These are phyloP conservation scores for Podospora australis DNA, from an alignment of 495 filamentous ascomycete species.

Conservation along the genomic window DNA sequence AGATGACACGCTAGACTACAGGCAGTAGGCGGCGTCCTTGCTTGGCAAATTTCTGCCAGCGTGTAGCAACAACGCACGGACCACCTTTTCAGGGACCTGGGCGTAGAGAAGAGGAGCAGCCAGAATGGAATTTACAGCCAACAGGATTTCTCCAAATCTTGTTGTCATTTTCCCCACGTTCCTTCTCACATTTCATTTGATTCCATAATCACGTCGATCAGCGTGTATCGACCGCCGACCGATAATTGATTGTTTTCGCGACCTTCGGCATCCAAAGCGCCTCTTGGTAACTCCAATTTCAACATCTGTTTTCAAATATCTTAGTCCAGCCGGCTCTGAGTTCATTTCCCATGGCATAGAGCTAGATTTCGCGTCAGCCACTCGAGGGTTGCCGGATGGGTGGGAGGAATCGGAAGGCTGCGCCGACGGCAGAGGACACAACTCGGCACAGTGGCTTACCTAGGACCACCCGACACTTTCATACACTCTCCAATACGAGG, in stretches of 20 bases:
- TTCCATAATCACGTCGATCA: neutral
- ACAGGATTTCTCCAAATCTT: neutral
- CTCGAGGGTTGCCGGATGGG: neutral
- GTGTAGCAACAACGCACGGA: too few species aligned
- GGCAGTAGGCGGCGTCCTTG: constrained; percentile 6
- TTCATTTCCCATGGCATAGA: neutral
- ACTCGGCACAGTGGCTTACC: too few species aligned
- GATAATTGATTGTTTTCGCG: too few species aligned
- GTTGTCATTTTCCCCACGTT: neutral
- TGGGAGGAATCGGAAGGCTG: neutral
- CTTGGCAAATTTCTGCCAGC: neutral
- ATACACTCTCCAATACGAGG: too few species aligned
- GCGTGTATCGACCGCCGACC: neutral
- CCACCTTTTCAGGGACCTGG: too few species aligned
- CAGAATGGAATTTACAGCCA: neutral
- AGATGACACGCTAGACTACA: constrained; percentile 7
- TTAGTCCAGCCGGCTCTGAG: too few species aligned
- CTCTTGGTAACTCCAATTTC: neutral
- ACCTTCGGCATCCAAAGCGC: neutral
- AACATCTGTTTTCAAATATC: too few species aligned
- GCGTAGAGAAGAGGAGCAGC: neutral
- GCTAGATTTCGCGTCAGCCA: neutral
- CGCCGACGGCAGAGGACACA: too few species aligned
- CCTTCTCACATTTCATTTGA: neutral
- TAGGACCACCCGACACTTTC: too few species aligned